phyloP scores from a whole-genome alignment of 2,329 filamentous ascomycete species.

The Bisporella sp. region DNA sequence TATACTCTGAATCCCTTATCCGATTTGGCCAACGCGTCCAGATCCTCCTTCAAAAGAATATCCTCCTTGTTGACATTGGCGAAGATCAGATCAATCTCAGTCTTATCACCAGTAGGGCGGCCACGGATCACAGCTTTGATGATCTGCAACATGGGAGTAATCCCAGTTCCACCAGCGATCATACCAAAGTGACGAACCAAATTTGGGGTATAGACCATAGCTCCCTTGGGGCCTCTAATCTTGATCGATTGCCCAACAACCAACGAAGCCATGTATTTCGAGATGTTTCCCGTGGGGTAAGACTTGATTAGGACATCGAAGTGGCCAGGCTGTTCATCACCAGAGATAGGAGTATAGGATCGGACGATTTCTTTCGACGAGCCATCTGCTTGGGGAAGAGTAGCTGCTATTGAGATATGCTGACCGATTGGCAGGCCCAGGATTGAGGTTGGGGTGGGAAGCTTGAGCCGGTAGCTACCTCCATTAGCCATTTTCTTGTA shows the following conservation, averaged over 20 bases:
- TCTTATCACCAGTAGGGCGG: constrained; percentile 71
- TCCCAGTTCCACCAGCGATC: constrained; percentile 62
- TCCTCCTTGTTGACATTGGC: constrained; percentile 93
- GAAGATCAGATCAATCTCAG: constrained; percentile 90
- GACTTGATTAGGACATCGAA: constrained; percentile 98
- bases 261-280: constrained; percentile 79
- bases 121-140: constrained; percentile 84
- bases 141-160: constrained; percentile 83
- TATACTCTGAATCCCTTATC: constrained; percentile 80
- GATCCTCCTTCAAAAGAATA: constrained; percentile 86
- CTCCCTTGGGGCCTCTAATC: constrained; percentile 90
- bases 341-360: constrained; percentile 88
- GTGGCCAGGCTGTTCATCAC: constrained; percentile 81
- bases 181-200: constrained; percentile 96
- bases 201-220: constrained; percentile 95
- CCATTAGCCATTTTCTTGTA: constrained; percentile 10
- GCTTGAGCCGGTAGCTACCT: constrained; percentile 81
- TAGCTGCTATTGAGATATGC: constrained; percentile 92
- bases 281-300: constrained; percentile 96
- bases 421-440: constrained; percentile 97
- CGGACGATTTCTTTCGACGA: constrained; percentile 77
- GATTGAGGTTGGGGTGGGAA: constrained; percentile 70
- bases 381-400: constrained; percentile 58
- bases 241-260: constrained; percentile 81
- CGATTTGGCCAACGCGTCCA: constrained; percentile 70